Conservation (phyloP, 2,329 filamentous ascomycete species). For the Alternaria infectoria region DNA sequence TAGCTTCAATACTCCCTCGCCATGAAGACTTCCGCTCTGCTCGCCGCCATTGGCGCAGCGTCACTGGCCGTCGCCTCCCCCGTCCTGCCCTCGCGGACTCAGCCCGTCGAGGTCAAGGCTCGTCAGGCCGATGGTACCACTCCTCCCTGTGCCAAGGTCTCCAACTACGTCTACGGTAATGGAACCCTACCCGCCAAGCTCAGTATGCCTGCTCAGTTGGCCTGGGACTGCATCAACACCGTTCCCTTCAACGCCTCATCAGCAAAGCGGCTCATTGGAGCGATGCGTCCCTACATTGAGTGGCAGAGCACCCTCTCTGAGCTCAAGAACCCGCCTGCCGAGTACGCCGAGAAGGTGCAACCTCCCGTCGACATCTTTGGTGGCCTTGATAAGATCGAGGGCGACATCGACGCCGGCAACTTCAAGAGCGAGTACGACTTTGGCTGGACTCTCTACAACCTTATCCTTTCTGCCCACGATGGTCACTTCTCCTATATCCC, state of each 20-base stretch:
- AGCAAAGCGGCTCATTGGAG: constrained; percentile 48
- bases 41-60: constrained; percentile 31
- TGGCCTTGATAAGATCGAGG: constrained; percentile 49
- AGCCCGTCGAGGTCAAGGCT: constrained; percentile 10
- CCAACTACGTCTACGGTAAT: constrained; percentile 35
- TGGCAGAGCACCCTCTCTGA: constrained; percentile 56
- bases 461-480: constrained; percentile 66
- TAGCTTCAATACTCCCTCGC: not conserved
- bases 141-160: constrained; percentile 43
- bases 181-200: constrained; percentile 14
- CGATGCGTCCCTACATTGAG: constrained; percentile 52
- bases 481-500: constrained; percentile 67
- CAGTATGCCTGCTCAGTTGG: constrained; percentile 51
- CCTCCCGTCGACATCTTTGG: constrained; percentile 52
- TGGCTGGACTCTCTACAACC: constrained; percentile 59
- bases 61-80: constrained; percentile 34
- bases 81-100: constrained; percentile 22
- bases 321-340: constrained; percentile 53
- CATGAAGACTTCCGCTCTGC: constrained; percentile 31
- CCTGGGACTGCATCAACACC: constrained; percentile 53
- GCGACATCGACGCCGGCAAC: constrained; percentile 43
- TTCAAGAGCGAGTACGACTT: constrained; percentile 54
- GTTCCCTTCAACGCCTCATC: constrained; percentile 54
- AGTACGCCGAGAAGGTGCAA: constrained; percentile 56
- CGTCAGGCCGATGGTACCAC: constrained; percentile 34